Evolutionary conservation across 1,139 yeast species (phyloP), one percentile per base, ranked within the genome.

Genomic region (Yamadazyma epiphylla): DNA sequence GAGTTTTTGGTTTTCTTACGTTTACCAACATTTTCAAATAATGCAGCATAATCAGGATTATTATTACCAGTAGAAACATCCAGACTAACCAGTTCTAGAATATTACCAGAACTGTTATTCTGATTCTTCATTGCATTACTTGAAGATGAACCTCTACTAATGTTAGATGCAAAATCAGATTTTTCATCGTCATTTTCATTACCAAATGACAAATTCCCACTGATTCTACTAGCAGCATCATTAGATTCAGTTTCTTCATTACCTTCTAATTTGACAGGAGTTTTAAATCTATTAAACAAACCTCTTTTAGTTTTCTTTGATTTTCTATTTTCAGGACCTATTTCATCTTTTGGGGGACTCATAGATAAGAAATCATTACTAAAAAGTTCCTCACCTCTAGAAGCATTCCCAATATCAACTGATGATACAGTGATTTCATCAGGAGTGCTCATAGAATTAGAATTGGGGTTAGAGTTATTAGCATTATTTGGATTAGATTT

Each of bases 11-110:
- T 12, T 29, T 33, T 20, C 27, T 34, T 34, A 23, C 74, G 46
- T 38, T 66, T 68, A 3, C 72, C 72, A 5, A 68, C 70, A 32
- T 64, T 64, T 36, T 65, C 64, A 42, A 68, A 68, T 19, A 68
- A 53, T 4, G 73, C 71, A 2, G 66, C 72, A 42, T 68, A 68
- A 43, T 68, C 70, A 1, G 73, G 73, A 28, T 24, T 32, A 19
- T 29, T 33, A 32, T 14, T 15, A 13, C 26, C 24, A 21, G 19
- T 36, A 28, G 31, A 29, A 3, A 23, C 5, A 22, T 35, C 33
- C 13, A 36, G 32, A 13, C 17, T 21, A 9, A 25, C n/a, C 7
- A 25, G 15, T 7, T 35, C 36, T 19, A 32, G 17, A 22, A 16
- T 35, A 33, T 20, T 33, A 31, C 13, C 30, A 36, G 22, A 32